phyloP scores from a whole-genome alignment of 2,329 filamentous ascomycete genomes.

The Fusarium protoensiforme region DNA sequence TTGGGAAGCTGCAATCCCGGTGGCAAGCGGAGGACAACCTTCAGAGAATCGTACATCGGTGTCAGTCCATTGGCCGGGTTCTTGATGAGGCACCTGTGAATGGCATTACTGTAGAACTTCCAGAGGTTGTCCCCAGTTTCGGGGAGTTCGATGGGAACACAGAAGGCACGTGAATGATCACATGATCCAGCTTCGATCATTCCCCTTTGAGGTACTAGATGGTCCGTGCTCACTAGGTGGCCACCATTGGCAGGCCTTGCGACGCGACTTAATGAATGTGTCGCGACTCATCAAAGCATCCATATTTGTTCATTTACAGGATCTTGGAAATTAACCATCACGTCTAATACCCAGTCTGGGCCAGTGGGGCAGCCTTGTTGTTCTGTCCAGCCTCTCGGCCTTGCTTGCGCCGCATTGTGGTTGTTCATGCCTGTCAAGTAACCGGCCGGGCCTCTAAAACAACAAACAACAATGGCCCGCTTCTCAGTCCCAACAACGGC shows the following conservation, averaged over 20 bases:
- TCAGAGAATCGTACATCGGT: neutral
- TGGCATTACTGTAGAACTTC: neutral
- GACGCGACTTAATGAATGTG: conserved; percentile 25
- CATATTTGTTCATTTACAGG: conserved; percentile 5
- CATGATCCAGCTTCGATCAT: neutral
- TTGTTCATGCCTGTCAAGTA: neutral
- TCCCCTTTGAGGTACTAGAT: neutral
- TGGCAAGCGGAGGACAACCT: neutral
- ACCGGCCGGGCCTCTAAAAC: conserved; percentile 6
- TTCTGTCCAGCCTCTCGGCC: conserved; percentile 3
- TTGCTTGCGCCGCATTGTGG: conserved; percentile 7
- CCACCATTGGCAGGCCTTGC: neutral
- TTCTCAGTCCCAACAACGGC: conserved; percentile 77
- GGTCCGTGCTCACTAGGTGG: conserved; percentile 17
- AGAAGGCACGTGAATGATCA: neutral
- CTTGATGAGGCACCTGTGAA: neutral
- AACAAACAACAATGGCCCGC: conserved; percentile 56
- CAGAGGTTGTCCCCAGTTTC: neutral
- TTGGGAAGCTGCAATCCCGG: neutral
- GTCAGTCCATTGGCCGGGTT: neutral
- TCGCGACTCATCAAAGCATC: conserved; percentile 23
- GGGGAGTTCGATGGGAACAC: neutral
- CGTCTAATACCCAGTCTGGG: neutral
- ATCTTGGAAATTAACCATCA: conserved; percentile 2
- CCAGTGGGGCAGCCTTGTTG: conserved; percentile 7